Conservation (phyloP, 1,284 basidiomycete species). For the Ganoderma lingzhi region DNA sequence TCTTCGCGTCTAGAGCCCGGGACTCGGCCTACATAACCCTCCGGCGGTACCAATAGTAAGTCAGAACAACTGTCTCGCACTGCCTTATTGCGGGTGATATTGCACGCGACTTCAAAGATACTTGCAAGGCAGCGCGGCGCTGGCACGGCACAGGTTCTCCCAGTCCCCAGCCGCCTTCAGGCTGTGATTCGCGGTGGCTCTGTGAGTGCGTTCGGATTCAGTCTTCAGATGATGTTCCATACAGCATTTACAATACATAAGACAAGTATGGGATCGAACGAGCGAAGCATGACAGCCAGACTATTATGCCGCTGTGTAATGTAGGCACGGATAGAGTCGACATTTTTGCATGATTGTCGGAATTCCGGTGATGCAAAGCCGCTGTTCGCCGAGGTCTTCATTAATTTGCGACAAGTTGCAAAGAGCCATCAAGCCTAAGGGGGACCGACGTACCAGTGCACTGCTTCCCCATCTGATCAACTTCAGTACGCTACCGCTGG, state of each 20-base stretch:
- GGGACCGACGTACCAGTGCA: not conserved
- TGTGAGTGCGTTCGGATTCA: not conserved
- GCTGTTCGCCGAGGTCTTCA: not conserved
- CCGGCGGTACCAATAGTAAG: too few species aligned
- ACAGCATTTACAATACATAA: not conserved
- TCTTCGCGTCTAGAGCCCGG: too few species aligned
- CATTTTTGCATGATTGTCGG: not conserved
- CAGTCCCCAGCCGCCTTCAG: not conserved
- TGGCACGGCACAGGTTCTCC: too few species aligned
- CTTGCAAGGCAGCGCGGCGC: too few species aligned
- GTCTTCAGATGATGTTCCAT: not conserved
- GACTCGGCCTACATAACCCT: too few species aligned
- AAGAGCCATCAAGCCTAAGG: not conserved
- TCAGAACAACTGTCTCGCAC: too few species aligned
- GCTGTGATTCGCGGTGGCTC: not conserved
- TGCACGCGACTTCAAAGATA: too few species aligned
- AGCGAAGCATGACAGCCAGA: not conserved
- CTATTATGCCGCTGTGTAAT: not conserved
- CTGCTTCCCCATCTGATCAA: not conserved
- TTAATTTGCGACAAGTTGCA: not conserved
- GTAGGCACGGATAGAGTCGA: not conserved
- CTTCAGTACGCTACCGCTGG: not conserved
- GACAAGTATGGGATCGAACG: not conserved
- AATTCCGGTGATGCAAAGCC: not conserved
- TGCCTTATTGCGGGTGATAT: too few species aligned